These are phyloP conservation scores for Aspergillus thermomutatus DNA, from an alignment of 2,329 filamentous ascomycete species.

Conservation along the genomic window DNA sequence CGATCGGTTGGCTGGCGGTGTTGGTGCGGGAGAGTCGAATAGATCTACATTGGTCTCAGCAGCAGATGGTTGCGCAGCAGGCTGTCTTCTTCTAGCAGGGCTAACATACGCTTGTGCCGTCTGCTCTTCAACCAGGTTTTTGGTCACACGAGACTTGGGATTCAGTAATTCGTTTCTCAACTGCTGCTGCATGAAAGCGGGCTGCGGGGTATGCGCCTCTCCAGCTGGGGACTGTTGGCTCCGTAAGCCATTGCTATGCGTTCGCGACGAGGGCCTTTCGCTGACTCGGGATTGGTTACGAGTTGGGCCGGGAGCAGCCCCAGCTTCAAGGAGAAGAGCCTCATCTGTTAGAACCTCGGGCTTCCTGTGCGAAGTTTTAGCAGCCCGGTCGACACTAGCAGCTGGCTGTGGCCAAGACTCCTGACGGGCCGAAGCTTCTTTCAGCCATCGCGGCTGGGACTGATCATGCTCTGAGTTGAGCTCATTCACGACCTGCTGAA, in stretches of 20 bases:
- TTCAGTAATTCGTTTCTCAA: conserved; percentile 41
- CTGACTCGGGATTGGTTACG: conserved; percentile 25
- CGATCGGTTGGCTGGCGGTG: conserved; percentile 23
- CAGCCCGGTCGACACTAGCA: conserved; percentile 19
- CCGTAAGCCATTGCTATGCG: conserved; percentile 17
- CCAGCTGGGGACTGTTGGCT: conserved; percentile 19
- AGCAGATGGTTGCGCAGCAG: conserved; percentile 45
- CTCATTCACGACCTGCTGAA: conserved; percentile 88
- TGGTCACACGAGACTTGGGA: conserved; percentile 62
- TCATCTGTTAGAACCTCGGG: conserved; percentile 57
- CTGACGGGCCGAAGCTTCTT: conserved; percentile 53
- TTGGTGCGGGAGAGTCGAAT: conserved; percentile 50
- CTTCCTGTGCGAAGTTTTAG: conserved; percentile 13
- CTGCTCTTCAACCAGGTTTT: conserved; percentile 74
- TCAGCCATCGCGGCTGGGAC: conserved; percentile 93
- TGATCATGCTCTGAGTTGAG: conserved; percentile 71
- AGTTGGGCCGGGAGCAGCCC: conserved; percentile 21
- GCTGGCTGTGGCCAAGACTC: conserved; percentile 14
- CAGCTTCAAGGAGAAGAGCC: conserved; percentile 34
- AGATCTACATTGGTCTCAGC: conserved; percentile 58
- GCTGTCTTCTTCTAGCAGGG: conserved; percentile 71
- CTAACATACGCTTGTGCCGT: conserved; percentile 82
- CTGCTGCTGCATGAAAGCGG: conserved; percentile 57
- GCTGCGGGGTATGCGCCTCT: conserved; percentile 25
- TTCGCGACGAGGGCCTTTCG: conserved; percentile 18